These are phyloP conservation scores for Lachnum nothofagi DNA, from an alignment of 2,329 filamentous ascomycete genomes.

Conservation along the genomic window DNA sequence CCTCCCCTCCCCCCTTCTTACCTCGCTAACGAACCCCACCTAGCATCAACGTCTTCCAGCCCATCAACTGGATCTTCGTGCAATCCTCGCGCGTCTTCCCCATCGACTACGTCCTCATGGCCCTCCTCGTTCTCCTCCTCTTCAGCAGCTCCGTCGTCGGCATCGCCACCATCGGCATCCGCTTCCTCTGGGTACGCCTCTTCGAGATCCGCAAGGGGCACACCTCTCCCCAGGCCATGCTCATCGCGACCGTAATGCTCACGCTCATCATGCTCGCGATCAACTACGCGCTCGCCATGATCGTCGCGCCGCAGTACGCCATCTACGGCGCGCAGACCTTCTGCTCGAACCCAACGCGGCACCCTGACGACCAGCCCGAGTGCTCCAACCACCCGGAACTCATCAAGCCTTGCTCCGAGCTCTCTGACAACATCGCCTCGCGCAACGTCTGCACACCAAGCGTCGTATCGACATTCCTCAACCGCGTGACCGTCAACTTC, in stretches of 20 bases:
- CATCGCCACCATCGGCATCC: conserved; percentile 80
- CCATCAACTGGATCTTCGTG: conserved; percentile 84
- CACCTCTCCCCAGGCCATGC: conserved; percentile 84
- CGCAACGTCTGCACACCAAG: conserved; percentile 83
- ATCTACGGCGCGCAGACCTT: conserved; percentile 93
- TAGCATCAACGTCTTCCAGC: conserved; percentile 87
- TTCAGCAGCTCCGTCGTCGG: conserved; percentile 86
- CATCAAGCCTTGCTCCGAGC: conserved; percentile 77
- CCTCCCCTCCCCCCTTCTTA: not conserved
- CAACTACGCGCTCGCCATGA: conserved; percentile 88
- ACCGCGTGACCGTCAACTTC: conserved; percentile 88
- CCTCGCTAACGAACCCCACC: conserved; percentile 21
- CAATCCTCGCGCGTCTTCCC: conserved; percentile 79
- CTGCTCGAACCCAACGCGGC: conserved; percentile 66
- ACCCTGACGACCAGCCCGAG: conserved; percentile 64
- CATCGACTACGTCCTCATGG: conserved; percentile 85
- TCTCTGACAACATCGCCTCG: conserved; percentile 63
- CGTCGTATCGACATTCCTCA: conserved; percentile 86
- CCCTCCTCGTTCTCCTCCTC: conserved; percentile 76
- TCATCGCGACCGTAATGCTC: conserved; percentile 85
- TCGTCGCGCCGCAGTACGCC: conserved; percentile 92
- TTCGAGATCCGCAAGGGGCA: conserved; percentile 87
- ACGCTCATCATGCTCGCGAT: conserved; percentile 84
- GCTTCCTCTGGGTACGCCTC: conserved; percentile 90
- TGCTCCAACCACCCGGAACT: conserved; percentile 67